Base-by-base conservation (phyloP, 805 yeast species). In the Candida railenensis region DNA sequence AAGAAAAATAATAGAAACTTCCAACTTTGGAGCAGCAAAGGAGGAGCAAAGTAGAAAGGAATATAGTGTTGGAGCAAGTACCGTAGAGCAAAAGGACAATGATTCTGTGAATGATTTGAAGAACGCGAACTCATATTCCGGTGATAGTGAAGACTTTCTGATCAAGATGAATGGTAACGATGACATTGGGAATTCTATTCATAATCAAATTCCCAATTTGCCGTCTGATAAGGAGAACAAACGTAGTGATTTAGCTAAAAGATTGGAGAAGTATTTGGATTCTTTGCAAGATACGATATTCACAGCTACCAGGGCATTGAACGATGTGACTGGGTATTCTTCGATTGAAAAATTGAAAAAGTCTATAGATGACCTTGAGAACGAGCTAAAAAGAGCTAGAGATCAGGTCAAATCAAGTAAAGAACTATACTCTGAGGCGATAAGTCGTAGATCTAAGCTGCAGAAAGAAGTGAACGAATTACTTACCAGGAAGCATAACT, bases 251-350 rank as follows among this genome's bases (percentile, higher is more conserved):
- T 16, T 56, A 3, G 44, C 66, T 28, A 61, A 77, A 46, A 71
- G 67, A 50, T 53, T 82, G 19, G 79, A 70, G 36, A 53, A 65
- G n/a, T 78, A 77, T 55, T 67, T 82, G 19, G 80, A 75, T 48
- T 79, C 83, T 2, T 58, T 83, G 37, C 85, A 77, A 49, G 81
- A 74, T 15, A 76, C 87, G 1, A 70, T 82, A 4, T 72, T 78
- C 44, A 75, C 81, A 0, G 85, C 87, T 0, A 77, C 88, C 0
- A 74, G 80, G 49, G 79, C 91, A 1, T 73, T 92, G 30, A 94
- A 94, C 58, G 96, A 90, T 55, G 83, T 90, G 9, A 92, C 99
- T 0, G 99, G 99, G 0, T 94, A 94, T 63, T 77, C 89, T 0
- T 74, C 83, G 16, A 88, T 94, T 47, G 96, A 88, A 58, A 71